Base-by-base conservation (phyloP, 495 filamentous ascomycete species). In the Viridothelium virens region DNA sequence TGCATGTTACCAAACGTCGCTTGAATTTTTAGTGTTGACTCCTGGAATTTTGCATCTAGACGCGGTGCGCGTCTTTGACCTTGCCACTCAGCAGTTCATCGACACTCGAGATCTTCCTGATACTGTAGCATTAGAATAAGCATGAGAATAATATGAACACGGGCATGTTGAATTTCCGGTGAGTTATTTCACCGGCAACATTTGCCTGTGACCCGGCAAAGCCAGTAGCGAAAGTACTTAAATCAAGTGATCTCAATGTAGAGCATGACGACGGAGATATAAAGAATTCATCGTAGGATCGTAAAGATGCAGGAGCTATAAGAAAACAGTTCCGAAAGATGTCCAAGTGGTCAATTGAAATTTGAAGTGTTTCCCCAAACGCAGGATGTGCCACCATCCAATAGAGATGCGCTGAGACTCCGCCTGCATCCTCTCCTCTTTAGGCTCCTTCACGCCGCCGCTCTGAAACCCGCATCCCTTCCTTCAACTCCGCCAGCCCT, bases 81-180 rank as follows among this genome's bases (percentile, higher is more conserved):
- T 93, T 67, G 85, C 81, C 36, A 89, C 85, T 47, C 89, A 91
- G 69, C 90, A 95, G 76, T 85, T 87, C 74, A 85, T 89, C 18
- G 91, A 96, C 79, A 86, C 95, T 64, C 80, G 85, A 69, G 88
- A 94, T 70, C 74, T 96, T 37, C 91, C 91, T 6, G 84, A 85
- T 68, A 86, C 92, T 69, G 71, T 91, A 25, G 70, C 72, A 46
- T 37, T 68, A 67, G 61, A 72, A 53, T 38, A 3, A 59, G 31
- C 14, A 14, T 18, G 25, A 59, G 61, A 64, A 2, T 38, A 67
- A 25, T 1, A n/a, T 56, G 4, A n/a, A 0, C 11, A 25, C 25
- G 25, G 25, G 25, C 25, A 1, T 25, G 25, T 25, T 25, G 25
- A 25, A 25, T 25, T 25, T 25, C 25, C 25, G 25, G 25, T 25